Conservation (phyloP, 345 rosid genomes). For the Syzygium aromaticum region DNA sequence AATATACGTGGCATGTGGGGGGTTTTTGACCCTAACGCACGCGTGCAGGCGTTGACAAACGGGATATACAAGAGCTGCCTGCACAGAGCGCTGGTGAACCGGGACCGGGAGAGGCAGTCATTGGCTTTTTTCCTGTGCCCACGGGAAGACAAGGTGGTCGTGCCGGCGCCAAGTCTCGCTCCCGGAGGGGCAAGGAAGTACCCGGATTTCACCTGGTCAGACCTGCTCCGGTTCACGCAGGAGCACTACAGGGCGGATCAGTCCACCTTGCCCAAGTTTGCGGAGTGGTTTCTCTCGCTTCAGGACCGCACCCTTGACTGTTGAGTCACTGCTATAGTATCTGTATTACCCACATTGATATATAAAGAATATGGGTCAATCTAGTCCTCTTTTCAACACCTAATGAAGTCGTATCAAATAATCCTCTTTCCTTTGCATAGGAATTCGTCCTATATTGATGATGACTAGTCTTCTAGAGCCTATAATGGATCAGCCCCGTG, state of each 20-base stretch:
- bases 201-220: constrained; percentile 78
- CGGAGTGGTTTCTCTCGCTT: constrained; percentile 16
- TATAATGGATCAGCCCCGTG: background rate
- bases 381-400: background rate
- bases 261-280: constrained; percentile 27
- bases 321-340: background rate
- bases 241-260: constrained; percentile 34
- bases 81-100: constrained; percentile 62
- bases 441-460: background rate
- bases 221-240: constrained; percentile 42
- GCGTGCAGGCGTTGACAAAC: constrained; percentile 37
- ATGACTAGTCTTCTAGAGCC: background rate
- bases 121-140: constrained; percentile 54
- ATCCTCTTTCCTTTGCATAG: background rate
- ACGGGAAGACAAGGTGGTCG: constrained; percentile 44
- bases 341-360: background rate
- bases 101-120: constrained; percentile 34
- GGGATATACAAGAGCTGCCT: constrained; percentile 62
- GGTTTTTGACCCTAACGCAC: background rate
- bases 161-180: constrained; percentile 44
- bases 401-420: background rate
- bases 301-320: background rate
- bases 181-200: constrained; percentile 24
- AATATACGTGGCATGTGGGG: background rate
- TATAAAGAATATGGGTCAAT: background rate